Evolutionary conservation across 1,284 basidiomycete species (phyloP), one percentile per base, ranked within the genome.

Genomic region (Rhodotorula sp.): DNA sequence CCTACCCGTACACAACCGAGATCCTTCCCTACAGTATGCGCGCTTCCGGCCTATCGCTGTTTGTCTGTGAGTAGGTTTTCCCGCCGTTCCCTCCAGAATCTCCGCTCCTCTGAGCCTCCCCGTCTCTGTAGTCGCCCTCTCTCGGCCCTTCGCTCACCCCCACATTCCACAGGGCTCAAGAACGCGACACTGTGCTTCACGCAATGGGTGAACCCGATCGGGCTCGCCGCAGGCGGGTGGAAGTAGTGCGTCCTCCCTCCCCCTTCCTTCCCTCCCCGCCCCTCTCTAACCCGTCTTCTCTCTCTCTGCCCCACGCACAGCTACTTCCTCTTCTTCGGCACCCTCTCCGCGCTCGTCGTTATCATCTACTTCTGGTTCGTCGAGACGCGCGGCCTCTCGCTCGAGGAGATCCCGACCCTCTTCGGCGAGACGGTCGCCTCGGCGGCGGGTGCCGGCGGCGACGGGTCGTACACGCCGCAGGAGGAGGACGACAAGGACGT

Each of bases 331-430:
- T 86, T 85, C 82, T 85, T 87, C 81, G 85, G 83, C 79, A 90
- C 88, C 66, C 58, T 77, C 55, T 41, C 64, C 58, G 34, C 69
- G 53, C 88, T 90, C 82, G 79, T 85, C 70, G 83, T 85, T 50
- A 89, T 87, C 84, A 81, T 87, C 78, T 90, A 85, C 83, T 81
- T 88, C 82, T 89, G 86, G 81, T 81, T 90, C 79, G 80, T 90
- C 70, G 90, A 91, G 84, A 91, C 90, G 62, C 89, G 87, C 83
- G 58, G 53, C 53, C 53, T 55, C 53, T 29, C 53, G 32, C 53
- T 55, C 53, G 53, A 55, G 32, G 53, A 55, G 53, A 55, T 55
- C 53, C 29, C 29, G 29, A 12, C n/a, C 32, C 29, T 55, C 53
- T 55, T 55, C 32, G 53, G 29, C 53, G 34, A 39, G 39, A 39